These are phyloP conservation scores for Citrus inodora DNA, from an alignment of 345 rosid species.

Conservation along the genomic window DNA sequence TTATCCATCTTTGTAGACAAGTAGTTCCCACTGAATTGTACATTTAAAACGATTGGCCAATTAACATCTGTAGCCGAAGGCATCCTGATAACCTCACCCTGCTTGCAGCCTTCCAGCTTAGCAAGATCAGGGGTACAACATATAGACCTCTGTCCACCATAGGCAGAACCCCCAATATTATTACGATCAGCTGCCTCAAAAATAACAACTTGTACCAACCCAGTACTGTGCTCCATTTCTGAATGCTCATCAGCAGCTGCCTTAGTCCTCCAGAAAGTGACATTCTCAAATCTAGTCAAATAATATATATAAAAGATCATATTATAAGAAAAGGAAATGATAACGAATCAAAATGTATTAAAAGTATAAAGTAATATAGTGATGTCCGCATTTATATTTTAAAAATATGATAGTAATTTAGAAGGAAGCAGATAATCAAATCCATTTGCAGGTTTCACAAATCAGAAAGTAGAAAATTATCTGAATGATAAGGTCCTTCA, in stretches of 20 bases:
- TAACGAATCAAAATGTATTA: not conserved
- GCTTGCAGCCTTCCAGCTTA: constrained; percentile 91
- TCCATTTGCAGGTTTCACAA: not conserved
- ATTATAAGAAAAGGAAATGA: not conserved
- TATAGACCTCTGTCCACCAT: constrained; percentile 96
- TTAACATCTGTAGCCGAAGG: constrained; percentile 65
- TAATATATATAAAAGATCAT: not conserved
- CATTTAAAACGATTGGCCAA: constrained; percentile 78
- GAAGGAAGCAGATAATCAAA: not conserved
- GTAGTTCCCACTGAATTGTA: constrained; percentile 50
- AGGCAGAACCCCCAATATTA: constrained; percentile 96
- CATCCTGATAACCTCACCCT: constrained; percentile 83
- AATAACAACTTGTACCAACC: constrained; percentile 75
- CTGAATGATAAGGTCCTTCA: not conserved
- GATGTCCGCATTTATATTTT: not conserved
- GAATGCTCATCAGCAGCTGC: constrained; percentile 44
- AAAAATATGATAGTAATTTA: not conserved
- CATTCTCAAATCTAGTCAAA: constrained; percentile 61
- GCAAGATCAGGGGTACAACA: constrained; percentile 98
- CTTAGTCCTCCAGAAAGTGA: constrained; percentile 70
- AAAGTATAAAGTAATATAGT: not conserved
- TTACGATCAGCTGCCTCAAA: constrained; percentile 95
- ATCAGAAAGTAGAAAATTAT: not conserved
- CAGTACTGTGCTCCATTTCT: constrained; percentile 40
- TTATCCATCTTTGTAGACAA: constrained; percentile 41